Evolutionary conservation across 768 basidiomycete species (phyloP), one percentile per base, ranked within the genome.

Genomic region (Amanita exitialis): DNA sequence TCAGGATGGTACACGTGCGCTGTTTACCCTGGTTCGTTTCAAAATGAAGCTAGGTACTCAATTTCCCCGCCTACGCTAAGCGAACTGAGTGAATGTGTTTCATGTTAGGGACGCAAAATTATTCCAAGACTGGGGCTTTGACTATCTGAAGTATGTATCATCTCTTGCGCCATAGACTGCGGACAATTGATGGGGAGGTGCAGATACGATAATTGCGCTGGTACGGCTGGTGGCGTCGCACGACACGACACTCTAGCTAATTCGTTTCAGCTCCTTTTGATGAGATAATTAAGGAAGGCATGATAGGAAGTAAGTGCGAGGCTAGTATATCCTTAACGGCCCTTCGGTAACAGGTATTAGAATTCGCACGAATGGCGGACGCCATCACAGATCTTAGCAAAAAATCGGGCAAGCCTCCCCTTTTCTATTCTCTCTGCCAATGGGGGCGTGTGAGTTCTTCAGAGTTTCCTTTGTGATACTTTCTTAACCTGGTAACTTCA

Each of bases 1-100:
- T 73, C 82, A 0, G 82, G 82, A 16, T 83, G 81, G 82, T 80
- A 74, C 57, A 83, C 82, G 21, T 84, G 82, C 56, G 71, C 74
- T 41, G 52, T 74, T 9, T 84, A 82, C 59, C 82, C 82, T 18
- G 82, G 82, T 16, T 83, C 82, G 4, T 83, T 71, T 63, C 68
- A 72, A 58, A 80, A 83, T 51, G 82, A 83, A 61, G 77, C 67
- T 18, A 72, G 76, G 77, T 74, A 15, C 18, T 60, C n/a, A 36
- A 35, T 15, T 9, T 30, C 34, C 8, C 27, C 25, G 13, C 18
- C 23, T 15, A 13, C 32, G 32, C 32, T 12, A 47, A 23, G 45
- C 27, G 43, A 27, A 30, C 3, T 28, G 7, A 28, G 16, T 15
- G 15, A 28, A 44, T 8, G 27, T 28, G 35, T 35, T 38, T 8